Evolutionary conservation across 176 grass and related monocot species (phyloP), one percentile per base, ranked within the genome.

Genomic region (Hyparrhenia diplandra): DNA sequence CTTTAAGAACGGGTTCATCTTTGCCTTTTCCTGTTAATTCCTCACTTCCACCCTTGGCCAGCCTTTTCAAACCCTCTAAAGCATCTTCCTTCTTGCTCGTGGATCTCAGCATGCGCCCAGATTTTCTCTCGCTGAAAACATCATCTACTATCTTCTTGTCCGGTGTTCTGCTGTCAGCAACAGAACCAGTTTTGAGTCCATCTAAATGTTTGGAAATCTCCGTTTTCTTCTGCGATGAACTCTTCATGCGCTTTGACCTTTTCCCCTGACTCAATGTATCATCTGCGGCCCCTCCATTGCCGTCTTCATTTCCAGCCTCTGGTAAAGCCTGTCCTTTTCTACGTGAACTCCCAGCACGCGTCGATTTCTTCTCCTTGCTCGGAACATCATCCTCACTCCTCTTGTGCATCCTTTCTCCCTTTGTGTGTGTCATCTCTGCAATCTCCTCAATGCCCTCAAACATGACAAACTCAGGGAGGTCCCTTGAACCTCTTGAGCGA

Each of bases 391-490:
- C 65, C 63, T 60, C 41, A 12, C 32, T 21, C 4, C 41, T 61
- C 60, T 81, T 81, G 34, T 58, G 72, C 57, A 72, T 67, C 67
- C 28, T 89, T 82, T 82, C 77, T 65, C 83, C 72, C 63, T 89
- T 70, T 32, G 54, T 21, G 12, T 40, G 55, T 18, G 14, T 37
- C 18, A 4, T 35, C 28, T 71, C 64, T 4, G 25, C 1, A 35
- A 81, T 78, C 27, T 77, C 87, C 65, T 82, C 83, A 65, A 86
- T 86, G 31, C 83, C 83, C 36, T 77, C 43, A 64, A 61, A 86
- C 27, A 73, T 61, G 10, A 85, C 42, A 88, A 87, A 99, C 80
- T 86, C 81, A 18, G 96, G 67, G 29, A 93, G 92, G 23, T 85
- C 81, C 40, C 84, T 84, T 62, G 30, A 55, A 82, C 84, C 84